Percentiles rank a stretch among this genome's conserved stretches.
These are phyloP conservation scores for Albizia julibrissin DNA, from an alignment of 306 rosid species.

Conservation along the genomic window DNA sequence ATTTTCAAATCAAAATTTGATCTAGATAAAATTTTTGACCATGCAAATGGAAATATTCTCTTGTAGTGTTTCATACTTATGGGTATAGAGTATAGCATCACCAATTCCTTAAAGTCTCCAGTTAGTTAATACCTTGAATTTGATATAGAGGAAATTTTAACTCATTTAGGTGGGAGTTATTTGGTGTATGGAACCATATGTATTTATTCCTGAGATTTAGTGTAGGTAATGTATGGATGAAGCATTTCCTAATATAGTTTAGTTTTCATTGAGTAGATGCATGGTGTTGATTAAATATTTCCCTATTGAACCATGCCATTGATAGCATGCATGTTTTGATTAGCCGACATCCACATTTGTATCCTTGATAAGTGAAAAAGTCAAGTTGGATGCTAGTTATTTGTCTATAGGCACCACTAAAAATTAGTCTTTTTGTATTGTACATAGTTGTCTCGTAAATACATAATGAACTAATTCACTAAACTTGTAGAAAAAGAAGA, in stretches of 20 bases:
- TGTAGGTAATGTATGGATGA: too few species aligned
- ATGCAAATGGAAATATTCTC: too few species aligned
- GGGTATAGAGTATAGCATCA: too few species aligned
- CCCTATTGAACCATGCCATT: neutral
- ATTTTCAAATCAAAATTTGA: too few species aligned
- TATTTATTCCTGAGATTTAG: too few species aligned
- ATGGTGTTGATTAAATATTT: neutral
- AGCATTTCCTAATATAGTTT: neutral
- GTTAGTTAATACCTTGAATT: too few species aligned
- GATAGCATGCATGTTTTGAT: neutral
- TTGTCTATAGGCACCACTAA: neutral
- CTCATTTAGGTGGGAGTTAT: too few species aligned
- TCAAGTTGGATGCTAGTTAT: neutral
- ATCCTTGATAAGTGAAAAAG: neutral
- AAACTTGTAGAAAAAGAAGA: conserved; percentile 1
- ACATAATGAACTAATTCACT: neutral
- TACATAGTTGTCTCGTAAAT: neutral
- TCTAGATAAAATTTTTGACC: too few species aligned
- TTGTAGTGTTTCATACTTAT: too few species aligned
- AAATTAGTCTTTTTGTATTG: neutral
- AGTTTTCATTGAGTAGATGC: neutral
- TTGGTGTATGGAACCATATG: too few species aligned
- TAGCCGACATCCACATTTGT: neutral
- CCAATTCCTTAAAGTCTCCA: too few species aligned
- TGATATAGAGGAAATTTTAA: too few species aligned